Base-by-base conservation (phyloP, 2,329 filamentous ascomycete genomes). In the Exophiala aquamarina region DNA sequence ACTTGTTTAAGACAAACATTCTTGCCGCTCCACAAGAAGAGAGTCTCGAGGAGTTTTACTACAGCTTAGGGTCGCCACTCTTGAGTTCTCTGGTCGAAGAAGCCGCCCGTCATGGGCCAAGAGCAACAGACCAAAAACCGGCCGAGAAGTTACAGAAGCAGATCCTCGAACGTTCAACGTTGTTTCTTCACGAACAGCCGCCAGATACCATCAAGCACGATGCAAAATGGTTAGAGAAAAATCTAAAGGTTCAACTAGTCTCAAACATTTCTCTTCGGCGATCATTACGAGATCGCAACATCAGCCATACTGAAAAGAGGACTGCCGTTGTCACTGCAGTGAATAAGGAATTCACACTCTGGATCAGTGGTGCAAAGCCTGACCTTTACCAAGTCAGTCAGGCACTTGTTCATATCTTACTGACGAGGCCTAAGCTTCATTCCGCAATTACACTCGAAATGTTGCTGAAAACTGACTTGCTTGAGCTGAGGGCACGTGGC, bases 331-430 rank as follows among this genome's bases (percentile, higher is more conserved):
- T 82, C 28, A 83, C 81, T 28, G 65, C 69, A 32, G 70, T 78
- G 35, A 73, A 75, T 41, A 75, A 66, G 18, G 77, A 79, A 13
- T 85, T 80, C 63, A 78, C 83, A 3, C 71, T 97, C n/a, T 94
- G 86, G 61, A 82, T 97, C 29, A 84, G 86, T 3, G 79, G 83
- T 8, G 78, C 75, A 1, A 80, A 81, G 49, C 86, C 82, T 21
- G 90, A 97, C 63, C 81, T 94, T 63, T 97, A 95, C 64, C 90
- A 98, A 69, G 84, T 98, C 56, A 93, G 89, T 47, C 87, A 91
- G 59, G 89, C 89, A 19, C 76, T 98, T 37, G 89, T 92, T 53
- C 83, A 86, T 60, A 72, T 95, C 42, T 75, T 98, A 29, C 75
- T 98, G 38, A 81, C 82, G 42, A 81, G 89, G 17, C 90, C 92